Conservation (phyloP, 768 basidiomycete genomes). For the Suillus spraguei region DNA sequence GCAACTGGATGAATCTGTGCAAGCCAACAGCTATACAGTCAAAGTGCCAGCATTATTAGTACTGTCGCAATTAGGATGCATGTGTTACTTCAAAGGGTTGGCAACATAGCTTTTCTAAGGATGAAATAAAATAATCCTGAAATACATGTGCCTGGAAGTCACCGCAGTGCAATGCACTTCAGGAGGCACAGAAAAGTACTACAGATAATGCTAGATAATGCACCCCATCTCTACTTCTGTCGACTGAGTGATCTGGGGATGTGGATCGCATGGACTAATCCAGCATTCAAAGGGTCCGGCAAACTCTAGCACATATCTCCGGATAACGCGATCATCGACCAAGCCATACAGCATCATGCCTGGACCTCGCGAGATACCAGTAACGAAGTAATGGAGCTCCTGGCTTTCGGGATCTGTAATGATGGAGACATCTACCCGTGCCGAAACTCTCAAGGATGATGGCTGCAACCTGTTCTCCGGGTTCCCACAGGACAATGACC, state of each 20-base stretch:
- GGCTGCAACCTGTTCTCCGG: background rate
- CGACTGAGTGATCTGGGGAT: background rate
- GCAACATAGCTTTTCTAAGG: background rate
- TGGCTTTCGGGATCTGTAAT: background rate
- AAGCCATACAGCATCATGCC: background rate
- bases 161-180: background rate
- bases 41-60: no score
- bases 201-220: background rate
- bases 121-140: background rate
- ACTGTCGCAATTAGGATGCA: no score
- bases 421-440: background rate
- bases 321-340: background rate
- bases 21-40: no score
- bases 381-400: background rate
- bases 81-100: no score
- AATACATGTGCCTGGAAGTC: background rate
- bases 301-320: background rate
- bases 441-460: background rate
- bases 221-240: background rate
- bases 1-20: no score
- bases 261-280: background rate
- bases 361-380: background rate
- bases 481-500: rapidly evolving
- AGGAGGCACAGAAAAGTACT: background rate
- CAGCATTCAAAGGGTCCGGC: background rate